Conservation (phyloP, 768 basidiomycete species). For the Amanita exitialis region DNA sequence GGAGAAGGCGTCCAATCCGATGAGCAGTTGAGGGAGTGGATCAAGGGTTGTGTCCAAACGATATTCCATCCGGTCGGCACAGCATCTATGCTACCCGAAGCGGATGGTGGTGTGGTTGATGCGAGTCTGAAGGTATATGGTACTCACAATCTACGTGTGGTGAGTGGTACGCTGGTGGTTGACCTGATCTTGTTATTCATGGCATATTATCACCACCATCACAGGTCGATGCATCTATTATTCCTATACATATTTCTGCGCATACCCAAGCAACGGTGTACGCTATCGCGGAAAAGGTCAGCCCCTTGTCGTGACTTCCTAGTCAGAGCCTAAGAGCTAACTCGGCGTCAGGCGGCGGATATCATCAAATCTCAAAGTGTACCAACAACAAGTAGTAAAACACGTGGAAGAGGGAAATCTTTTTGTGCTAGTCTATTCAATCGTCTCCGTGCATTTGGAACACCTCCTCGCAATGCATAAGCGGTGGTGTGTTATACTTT, state of each 20-base stretch:
- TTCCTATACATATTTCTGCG: constrained; percentile 6
- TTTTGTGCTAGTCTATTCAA: background rate
- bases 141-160: constrained; percentile 13
- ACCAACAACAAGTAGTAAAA: background rate
- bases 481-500: background rate
- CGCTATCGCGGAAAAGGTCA: constrained; percentile 8
- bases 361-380: constrained; percentile 6
- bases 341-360: constrained; percentile 2
- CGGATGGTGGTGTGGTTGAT: constrained; percentile 18
- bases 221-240: constrained; percentile 7
- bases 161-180: background rate
- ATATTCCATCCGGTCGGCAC: constrained; percentile 18
- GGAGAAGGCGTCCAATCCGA: constrained; percentile 1
- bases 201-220: no score
- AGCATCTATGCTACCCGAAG: constrained; percentile 19
- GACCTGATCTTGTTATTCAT: no score
- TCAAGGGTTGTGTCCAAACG: constrained; percentile 7
- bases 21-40: constrained; percentile 10
- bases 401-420: background rate
- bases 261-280: constrained; percentile 6
- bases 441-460: background rate
- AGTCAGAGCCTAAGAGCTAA: background rate
- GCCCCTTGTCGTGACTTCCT: background rate
- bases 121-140: constrained; percentile 13
- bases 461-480: background rate